phyloP scores from a whole-genome alignment of 176 grass and related monocot species.

The Cenchrus fungigraminus region DNA sequence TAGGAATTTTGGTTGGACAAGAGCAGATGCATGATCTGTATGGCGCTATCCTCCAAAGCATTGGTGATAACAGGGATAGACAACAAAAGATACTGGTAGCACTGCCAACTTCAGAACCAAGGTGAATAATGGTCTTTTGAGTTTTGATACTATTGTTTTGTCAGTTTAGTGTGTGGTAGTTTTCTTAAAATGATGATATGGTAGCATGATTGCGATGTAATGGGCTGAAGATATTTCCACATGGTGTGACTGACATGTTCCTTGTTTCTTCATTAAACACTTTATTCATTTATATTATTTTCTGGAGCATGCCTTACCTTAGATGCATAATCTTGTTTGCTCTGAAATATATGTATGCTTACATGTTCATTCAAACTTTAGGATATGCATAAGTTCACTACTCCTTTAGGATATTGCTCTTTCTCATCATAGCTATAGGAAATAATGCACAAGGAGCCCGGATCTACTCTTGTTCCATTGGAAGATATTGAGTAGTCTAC shows the following conservation, averaged over 20 bases:
- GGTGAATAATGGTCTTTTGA: conserved; percentile 40
- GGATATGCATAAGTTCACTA: background rate
- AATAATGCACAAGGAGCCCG: too few species aligned
- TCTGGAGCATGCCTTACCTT: background rate
- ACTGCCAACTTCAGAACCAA: conserved; percentile 81
- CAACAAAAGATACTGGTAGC: conserved; percentile 84
- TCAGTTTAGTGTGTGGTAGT: conserved; percentile 9
- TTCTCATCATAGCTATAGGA: too few species aligned
- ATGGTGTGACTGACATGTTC: conserved; percentile 33
- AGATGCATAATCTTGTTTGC: background rate
- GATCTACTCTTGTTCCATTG: too few species aligned
- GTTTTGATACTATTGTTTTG: background rate
- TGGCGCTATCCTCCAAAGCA: conserved; percentile 80
- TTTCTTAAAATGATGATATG: conserved; percentile 1
- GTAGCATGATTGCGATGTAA: conserved; percentile 12
- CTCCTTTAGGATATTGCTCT: background rate
- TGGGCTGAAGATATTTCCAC: background rate
- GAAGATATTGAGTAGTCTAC: too few species aligned
- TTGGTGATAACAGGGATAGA: conserved; percentile 82
- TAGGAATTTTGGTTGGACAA: conserved; percentile 95
- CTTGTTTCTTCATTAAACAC: background rate
- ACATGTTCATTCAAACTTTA: background rate
- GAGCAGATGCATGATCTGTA: conserved; percentile 70
- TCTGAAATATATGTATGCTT: background rate
- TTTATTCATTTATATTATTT: background rate